Evolutionary conservation across 163 green algal species (phyloP).

Genomic region (Coccomyxa subellipsoidea): DNA sequence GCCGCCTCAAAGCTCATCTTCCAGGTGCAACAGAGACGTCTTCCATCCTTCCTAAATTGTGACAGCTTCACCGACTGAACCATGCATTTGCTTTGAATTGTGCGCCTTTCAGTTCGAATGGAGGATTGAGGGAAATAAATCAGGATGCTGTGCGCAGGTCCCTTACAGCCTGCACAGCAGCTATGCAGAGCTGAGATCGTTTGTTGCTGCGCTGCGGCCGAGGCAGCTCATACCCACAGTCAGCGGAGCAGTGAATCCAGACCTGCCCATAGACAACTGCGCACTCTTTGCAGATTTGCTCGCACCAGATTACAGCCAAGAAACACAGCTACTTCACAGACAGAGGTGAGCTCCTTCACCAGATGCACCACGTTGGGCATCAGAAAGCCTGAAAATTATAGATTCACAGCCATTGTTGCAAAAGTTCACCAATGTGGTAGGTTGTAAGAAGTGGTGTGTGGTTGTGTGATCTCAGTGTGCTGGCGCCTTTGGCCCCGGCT

Average conservation of each 20-base stretch:
- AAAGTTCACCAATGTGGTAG: too few species aligned
- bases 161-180: slow-evolving; percentile 10
- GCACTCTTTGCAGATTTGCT: not conserved
- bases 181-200: not conserved
- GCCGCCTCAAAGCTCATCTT: not conserved
- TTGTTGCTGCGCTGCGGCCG: slow-evolving; percentile 6
- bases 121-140: not conserved
- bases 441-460: too few species aligned
- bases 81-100: not conserved
- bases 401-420: too few species aligned
- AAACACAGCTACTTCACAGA: not conserved
- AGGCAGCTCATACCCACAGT: not conserved
- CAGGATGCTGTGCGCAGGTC: not conserved
- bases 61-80: not conserved
- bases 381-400: too few species aligned
- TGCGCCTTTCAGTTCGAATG: not conserved
- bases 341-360: not conserved
- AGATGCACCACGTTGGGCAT: too few species aligned
- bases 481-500: not conserved
- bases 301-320: not conserved
- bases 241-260: not conserved
- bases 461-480: not conserved
- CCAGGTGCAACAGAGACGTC: too few species aligned
- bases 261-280: not conserved
- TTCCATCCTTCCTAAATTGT: not conserved